A percentile compares a stretch with the other conserved stretches of the same genome.
Evolutionary conservation across 768 basidiomycete genomes (phyloP).

Genomic region (Leccinum disarticulatum): DNA sequence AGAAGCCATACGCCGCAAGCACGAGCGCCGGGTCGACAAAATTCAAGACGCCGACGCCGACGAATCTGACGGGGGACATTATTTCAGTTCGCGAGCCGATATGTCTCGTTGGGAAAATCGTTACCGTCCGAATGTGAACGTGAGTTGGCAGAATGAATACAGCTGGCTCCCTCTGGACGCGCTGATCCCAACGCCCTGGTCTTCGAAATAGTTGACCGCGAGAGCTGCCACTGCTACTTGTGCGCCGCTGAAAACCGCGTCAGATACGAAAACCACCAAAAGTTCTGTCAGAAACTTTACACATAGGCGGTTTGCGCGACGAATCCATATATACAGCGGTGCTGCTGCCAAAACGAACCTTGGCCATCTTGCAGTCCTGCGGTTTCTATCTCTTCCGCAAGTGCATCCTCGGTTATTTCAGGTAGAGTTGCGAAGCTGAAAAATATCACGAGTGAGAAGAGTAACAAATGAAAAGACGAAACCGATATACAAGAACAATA

Average conservation of each 20-base stretch:
- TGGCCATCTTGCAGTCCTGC: constrained; percentile 41
- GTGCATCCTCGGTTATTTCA: constrained; percentile 70
- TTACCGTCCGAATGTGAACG: constrained; percentile 61
- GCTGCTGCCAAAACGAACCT: constrained; percentile 68
- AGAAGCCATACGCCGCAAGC: constrained; percentile 51
- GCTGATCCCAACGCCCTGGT: constrained; percentile 55
- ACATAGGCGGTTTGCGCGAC: constrained; percentile 70
- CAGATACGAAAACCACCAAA: not conserved
- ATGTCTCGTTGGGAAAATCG: not conserved
- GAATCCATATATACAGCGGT: constrained; percentile 68
- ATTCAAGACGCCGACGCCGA: constrained; percentile 59
- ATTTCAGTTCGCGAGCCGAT: not conserved
- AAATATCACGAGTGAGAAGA: not conserved
- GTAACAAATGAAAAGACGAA: not conserved
- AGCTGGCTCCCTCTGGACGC: constrained; percentile 57
- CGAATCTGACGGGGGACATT: constrained; percentile 42
- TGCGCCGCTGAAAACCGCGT: constrained; percentile 44
- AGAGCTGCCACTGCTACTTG: constrained; percentile 67
- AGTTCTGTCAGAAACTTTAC: constrained; percentile 34
- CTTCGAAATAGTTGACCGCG: constrained; percentile 69
- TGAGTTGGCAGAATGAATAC: constrained; percentile 72
- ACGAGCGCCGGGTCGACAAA: constrained; percentile 66
- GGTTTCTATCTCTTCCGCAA: constrained; percentile 47
- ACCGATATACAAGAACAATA: constrained; percentile 57
- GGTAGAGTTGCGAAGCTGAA: constrained; percentile 64